These are phyloP conservation scores for Apiospora saccharicola DNA, from an alignment of 2,329 filamentous ascomycete species.

Conservation along the genomic window DNA sequence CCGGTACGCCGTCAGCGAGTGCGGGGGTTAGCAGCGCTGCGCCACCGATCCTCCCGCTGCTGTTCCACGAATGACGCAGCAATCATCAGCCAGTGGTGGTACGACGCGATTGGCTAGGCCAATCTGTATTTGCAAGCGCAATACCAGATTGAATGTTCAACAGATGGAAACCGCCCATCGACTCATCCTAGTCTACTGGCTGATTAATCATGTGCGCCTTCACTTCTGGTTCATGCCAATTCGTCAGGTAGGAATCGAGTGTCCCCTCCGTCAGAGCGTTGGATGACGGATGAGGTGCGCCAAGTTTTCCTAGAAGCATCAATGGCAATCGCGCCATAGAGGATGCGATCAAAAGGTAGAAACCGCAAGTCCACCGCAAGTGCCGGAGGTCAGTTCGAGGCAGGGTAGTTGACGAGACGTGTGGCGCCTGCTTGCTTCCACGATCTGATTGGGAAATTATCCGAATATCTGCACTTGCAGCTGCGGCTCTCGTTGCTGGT, in stretches of 20 bases:
- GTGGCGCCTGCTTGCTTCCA: no score
- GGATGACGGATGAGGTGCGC: not conserved
- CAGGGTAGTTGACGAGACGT: no score
- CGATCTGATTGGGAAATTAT: no score
- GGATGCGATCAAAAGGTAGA: no score
- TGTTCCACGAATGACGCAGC: not conserved
- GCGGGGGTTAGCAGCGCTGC: not conserved
- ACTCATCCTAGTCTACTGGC: no score
- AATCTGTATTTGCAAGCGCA: not conserved
- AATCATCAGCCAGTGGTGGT: not conserved
- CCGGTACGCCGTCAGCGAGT: not conserved
- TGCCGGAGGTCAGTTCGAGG: no score
- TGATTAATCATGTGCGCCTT: no score
- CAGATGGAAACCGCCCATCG: no score
- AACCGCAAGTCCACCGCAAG: no score
- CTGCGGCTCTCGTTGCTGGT: not conserved
- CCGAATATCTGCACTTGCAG: not conserved
- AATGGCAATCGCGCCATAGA: no score
- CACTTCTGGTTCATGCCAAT: no score
- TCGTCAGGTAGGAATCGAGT: no score
- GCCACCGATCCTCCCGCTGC: not conserved
- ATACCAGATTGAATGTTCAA: not conserved
- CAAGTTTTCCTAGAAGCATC: not conserved
- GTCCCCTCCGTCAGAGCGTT: not conserved
- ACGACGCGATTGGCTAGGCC: not conserved